Evolutionary conservation across 495 filamentous ascomycete species (phyloP), one percentile per base, ranked within the genome.

Genomic region (Hypoxylon rickii): DNA sequence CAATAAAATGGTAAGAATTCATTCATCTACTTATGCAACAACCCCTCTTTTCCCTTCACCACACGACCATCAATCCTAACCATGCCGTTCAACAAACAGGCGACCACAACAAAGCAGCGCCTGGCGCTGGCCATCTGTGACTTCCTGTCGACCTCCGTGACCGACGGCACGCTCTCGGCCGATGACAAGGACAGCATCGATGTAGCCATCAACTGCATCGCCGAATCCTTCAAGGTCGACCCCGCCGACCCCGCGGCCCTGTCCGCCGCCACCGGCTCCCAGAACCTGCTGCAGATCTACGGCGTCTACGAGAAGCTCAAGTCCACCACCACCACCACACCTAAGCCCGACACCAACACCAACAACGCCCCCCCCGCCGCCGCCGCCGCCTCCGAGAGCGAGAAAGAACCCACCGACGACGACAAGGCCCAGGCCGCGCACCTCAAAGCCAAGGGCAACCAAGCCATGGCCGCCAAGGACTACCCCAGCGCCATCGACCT

Each of bases 121-220:
- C 85, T 98, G 51, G 95, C 94, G 65, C 89, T 97, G 69, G 91
- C 95, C 63, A 92, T 98, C 72, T 88, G 95, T 76, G 90, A 96
- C 75, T 98, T 96, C 80, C 86, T 98, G 21, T 81, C 81, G 48
- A 85, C 83, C 61, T 96, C 90, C 48, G 76, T 90, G 56, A 92
- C 83, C 52, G 94, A 98, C 63, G 93, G 93, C 61, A 94, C 92
- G 21, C 81, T 97, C 31, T 80, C 85, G 13, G 67, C 85, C 61
- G 95, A 97, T 41, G 94, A 98, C 68, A 79, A 84, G 53, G 94
- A 97, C 69, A 89, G 85, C 43, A 88, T 98, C 67, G 93, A 97
- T 61, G 86, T 97, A 26, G 94, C 94, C 50, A 80, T 86, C 67
- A 88, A 89, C 72, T 97, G 92, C 77, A 98, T 98, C 72, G 83